Percentiles rank a stretch among this genome's conserved stretches.
Evolutionary conservation across 495 filamentous ascomycete species (phyloP).

Genomic region (Tuber microsphaerosporum): DNA sequence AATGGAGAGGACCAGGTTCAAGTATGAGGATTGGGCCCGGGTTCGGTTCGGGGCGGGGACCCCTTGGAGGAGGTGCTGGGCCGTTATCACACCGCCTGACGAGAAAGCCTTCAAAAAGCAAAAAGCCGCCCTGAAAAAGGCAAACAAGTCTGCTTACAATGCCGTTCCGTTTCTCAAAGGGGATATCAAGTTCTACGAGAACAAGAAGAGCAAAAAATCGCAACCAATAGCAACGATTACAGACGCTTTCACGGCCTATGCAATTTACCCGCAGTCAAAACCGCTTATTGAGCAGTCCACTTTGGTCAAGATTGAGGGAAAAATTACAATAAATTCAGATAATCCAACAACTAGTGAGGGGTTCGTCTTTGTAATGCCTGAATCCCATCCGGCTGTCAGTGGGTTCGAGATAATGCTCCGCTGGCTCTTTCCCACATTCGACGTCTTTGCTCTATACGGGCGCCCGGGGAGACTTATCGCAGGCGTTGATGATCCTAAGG

Average conservation of each 20-base stretch:
- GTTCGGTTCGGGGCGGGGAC: slow-evolving; percentile 95
- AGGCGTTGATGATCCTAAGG: slow-evolving; percentile 73
- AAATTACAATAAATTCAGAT: slow-evolving; percentile 72
- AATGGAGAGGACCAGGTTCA: slow-evolving; percentile 67
- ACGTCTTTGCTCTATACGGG: slow-evolving; percentile 87
- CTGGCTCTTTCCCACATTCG: slow-evolving; percentile 88
- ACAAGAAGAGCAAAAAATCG: slow-evolving; percentile 85
- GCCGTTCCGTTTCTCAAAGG: slow-evolving; percentile 63
- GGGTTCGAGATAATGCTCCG: slow-evolving; percentile 97
- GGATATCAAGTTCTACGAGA: slow-evolving; percentile 88
- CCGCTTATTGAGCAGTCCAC: slow-evolving; percentile 90
- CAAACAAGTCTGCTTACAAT: slow-evolving; percentile 59
- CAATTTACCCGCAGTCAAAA: slow-evolving; percentile 91
- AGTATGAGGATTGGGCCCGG: slow-evolving; percentile 85
- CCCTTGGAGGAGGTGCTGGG: slow-evolving; percentile 94
- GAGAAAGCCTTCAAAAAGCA: slow-evolving; percentile 83
- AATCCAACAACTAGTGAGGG: slow-evolving; percentile 71
- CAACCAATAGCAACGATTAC: slow-evolving; percentile 83
- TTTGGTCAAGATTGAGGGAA: slow-evolving; percentile 86
- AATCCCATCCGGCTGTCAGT: slow-evolving; percentile 77
- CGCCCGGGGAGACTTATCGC: slow-evolving; percentile 80
- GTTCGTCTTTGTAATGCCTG: slow-evolving; percentile 97
- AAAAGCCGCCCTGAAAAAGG: slow-evolving; percentile 75
- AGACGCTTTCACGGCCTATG: slow-evolving; percentile 85
- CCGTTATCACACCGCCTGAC: slow-evolving; percentile 82